phyloP scores from a whole-genome alignment of 2,329 filamentous ascomycete species.

The Pseudocercospora pini-densiflorae region DNA sequence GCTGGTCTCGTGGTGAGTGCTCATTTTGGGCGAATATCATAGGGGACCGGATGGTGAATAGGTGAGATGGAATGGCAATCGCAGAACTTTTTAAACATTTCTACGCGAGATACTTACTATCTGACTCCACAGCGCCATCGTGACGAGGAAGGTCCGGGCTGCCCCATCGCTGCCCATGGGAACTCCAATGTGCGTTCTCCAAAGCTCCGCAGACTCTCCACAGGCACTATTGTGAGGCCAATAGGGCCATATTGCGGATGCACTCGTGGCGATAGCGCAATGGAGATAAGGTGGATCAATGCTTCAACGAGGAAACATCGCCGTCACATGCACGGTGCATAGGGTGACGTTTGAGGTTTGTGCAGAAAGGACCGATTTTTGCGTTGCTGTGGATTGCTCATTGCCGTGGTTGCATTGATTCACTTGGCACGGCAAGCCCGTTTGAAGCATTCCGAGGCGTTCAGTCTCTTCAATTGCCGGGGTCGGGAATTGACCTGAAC shows the following conservation, averaged over 20 bases:
- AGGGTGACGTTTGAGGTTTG: not conserved
- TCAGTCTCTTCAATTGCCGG: not conserved
- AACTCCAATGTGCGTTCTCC: not conserved
- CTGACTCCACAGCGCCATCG: constrained; percentile 24
- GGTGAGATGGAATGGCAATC: not conserved
- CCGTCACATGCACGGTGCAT: not conserved
- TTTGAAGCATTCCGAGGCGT: not conserved
- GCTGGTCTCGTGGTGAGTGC: constrained; percentile 23
- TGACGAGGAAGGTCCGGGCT: constrained; percentile 20
- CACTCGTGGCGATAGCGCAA: not conserved
- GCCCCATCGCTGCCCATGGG: constrained; percentile 19
- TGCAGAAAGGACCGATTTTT: not conserved
- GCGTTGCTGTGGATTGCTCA: not conserved
- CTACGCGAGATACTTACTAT: constrained; percentile 24
- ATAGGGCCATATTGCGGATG: constrained; percentile 4
- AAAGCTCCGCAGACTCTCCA: constrained; percentile 4
- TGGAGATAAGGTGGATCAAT: not conserved
- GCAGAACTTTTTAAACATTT: not conserved
- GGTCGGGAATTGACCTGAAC: not conserved
- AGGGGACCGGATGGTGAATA: not conserved
- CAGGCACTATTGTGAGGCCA: constrained; percentile 1
- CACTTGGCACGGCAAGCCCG: constrained; percentile 4
- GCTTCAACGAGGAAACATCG: not conserved
- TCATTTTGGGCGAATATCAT: constrained; percentile 15
- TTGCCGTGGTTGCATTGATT: not conserved